Percentiles rank a stretch among this genome's conserved stretches.
Conservation (phyloP, 345 rosid species). For the Bruguiera sexangula region DNA sequence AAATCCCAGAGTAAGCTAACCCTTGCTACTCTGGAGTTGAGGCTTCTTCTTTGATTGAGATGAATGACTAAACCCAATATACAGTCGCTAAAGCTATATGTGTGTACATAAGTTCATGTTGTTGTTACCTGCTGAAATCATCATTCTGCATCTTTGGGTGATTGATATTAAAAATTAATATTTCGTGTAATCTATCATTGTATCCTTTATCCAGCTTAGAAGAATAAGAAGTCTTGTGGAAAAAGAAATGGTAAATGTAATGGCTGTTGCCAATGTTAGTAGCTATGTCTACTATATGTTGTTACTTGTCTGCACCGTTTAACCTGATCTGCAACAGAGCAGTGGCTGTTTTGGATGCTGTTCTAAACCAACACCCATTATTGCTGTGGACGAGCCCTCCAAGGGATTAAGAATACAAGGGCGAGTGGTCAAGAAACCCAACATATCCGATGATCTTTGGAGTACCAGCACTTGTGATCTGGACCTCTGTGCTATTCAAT, state of each 20-base stretch:
- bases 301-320: constrained; percentile 5
- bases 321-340: constrained; percentile 31
- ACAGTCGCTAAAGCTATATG: too few relatives aligned
- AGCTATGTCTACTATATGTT: background rate
- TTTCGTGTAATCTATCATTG: background rate
- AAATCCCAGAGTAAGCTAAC: too few relatives aligned
- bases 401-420: constrained; percentile 36
- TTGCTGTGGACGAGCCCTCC: constrained; percentile 37
- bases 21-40: too few relatives aligned
- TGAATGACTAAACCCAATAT: too few relatives aligned
- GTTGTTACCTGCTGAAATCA: background rate
- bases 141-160: background rate
- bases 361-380: constrained; percentile 26
- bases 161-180: too few relatives aligned
- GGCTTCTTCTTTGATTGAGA: too few relatives aligned
- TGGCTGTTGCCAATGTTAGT: constrained; percentile 1
- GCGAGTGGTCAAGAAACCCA: constrained; percentile 25
- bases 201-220: background rate
- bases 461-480: constrained; percentile 33
- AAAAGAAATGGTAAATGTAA: background rate
- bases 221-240: background rate
- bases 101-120: background rate
- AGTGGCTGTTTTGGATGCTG: constrained; percentile 40
- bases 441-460: constrained; percentile 29
- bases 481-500: constrained; percentile 29